These are phyloP conservation scores for Ustilago crameri DNA, from an alignment of 1,284 basidiomycete genomes.

Conservation along the genomic window DNA sequence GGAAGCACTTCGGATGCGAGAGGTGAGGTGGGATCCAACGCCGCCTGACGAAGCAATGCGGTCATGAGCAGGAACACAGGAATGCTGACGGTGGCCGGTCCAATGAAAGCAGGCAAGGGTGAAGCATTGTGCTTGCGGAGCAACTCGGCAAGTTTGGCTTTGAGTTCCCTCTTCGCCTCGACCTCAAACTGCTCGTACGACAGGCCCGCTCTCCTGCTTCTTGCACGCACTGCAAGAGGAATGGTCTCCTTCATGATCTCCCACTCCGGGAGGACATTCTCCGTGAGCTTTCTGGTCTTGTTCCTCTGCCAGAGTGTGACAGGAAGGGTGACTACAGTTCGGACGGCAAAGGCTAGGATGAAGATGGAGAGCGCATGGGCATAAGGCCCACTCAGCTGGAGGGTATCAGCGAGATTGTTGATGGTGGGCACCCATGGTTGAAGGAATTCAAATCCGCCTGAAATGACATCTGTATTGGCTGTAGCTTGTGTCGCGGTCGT, in stretches of 20 bases:
- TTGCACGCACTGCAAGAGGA: conserved; percentile 70
- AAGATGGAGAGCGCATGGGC: conserved; percentile 77
- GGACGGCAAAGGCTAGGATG: conserved; percentile 76
- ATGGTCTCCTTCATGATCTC: conserved; percentile 72
- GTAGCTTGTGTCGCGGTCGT: conserved; percentile 9
- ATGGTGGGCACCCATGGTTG: conserved; percentile 46
- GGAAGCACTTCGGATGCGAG: conserved; percentile 56
- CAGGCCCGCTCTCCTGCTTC: conserved; percentile 73
- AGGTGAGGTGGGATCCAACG: conserved; percentile 42
- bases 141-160: conserved; percentile 49
- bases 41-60: conserved; percentile 53
- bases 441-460: conserved; percentile 46
- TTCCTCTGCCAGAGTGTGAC: conserved; percentile 81
- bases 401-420: conserved; percentile 41
- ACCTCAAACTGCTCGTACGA: conserved; percentile 71
- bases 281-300: conserved; percentile 76
- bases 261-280: conserved; percentile 77
- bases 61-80: conserved; percentile 62
- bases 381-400: conserved; percentile 47
- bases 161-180: conserved; percentile 66
- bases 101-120: conserved; percentile 53
- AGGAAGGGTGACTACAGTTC: conserved; percentile 78
- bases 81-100: conserved; percentile 55
- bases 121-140: conserved; percentile 53
- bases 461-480: conserved; percentile 8